Evolutionary conservation across 805 yeast genomes (phyloP).

Genomic region (Kuraishia borneana): DNA sequence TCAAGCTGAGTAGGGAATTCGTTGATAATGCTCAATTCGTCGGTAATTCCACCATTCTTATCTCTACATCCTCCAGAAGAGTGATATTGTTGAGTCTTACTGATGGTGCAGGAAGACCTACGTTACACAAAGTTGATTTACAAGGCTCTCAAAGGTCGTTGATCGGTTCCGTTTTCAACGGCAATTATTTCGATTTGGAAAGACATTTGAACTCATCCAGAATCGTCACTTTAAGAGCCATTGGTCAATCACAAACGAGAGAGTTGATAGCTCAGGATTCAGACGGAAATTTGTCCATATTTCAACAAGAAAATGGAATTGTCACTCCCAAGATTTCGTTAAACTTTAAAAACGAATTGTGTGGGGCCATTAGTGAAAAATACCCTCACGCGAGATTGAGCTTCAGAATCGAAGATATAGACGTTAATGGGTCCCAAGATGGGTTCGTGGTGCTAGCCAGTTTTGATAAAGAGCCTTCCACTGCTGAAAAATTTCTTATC

Average conservation of each 20-base stretch:
- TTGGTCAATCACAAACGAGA: constrained; percentile 35
- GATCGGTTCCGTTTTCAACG: constrained; percentile 8
- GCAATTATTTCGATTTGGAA: constrained; percentile 8
- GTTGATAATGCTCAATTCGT: constrained; percentile 46
- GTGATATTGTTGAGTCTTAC: constrained; percentile 50
- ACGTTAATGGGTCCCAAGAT: constrained; percentile 30
- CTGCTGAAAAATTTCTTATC: constrained; percentile 26
- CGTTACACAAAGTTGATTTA: constrained; percentile 12
- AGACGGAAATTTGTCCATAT: constrained; percentile 26
- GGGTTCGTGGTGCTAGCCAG: constrained; percentile 39
- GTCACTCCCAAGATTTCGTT: constrained; percentile 16
- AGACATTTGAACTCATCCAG: constrained; percentile 23
- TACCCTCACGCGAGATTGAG: constrained; percentile 39
- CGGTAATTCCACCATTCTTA: constrained; percentile 65
- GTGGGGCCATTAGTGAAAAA: constrained; percentile 18
- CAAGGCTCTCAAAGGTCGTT: constrained; percentile 9
- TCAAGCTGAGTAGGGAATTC: constrained; percentile 42
- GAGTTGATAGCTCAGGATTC: constrained; percentile 33
- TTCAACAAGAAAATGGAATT: constrained; percentile 19
- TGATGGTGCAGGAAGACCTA: constrained; percentile 58
- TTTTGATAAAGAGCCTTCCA: constrained; percentile 19
- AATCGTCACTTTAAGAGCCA: constrained; percentile 49
- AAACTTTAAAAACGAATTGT: constrained; percentile 9
- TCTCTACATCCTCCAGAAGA: constrained; percentile 63
- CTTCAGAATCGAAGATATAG: constrained; percentile 53